phyloP scores from a whole-genome alignment of 768 basidiomycete genomes.

The Pulveroboletus sp. region DNA sequence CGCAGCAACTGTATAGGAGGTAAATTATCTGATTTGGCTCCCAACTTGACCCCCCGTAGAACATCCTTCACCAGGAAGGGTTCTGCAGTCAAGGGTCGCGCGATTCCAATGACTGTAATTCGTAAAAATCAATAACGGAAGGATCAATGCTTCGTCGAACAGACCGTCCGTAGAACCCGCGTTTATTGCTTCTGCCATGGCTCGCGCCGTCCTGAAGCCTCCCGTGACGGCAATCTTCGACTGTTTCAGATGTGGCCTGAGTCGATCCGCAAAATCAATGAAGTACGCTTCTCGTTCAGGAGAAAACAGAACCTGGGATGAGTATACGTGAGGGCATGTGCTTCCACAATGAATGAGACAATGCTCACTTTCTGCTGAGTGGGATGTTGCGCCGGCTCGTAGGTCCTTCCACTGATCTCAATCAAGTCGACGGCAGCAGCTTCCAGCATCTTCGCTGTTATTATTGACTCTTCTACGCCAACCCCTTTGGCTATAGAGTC shows the following conservation, averaged over 20 bases:
- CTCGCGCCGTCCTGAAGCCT: conserved; percentile 26
- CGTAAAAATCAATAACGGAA: neutral
- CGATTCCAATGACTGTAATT: conserved; percentile 26
- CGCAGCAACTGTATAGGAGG: conserved; percentile 37
- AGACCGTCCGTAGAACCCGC: conserved; percentile 24
- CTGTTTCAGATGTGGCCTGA: conserved; percentile 21
- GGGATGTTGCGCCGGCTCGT: conserved; percentile 21
- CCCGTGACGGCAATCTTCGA: conserved; percentile 29
- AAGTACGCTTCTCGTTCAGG: conserved; percentile 27
- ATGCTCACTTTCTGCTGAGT: conserved; percentile 10
- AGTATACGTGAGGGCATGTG: neutral
- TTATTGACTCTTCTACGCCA: conserved; percentile 28
- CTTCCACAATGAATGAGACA: neutral
- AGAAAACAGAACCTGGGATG: conserved; percentile 9
- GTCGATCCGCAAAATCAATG: conserved; percentile 26
- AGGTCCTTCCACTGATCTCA: conserved; percentile 38
- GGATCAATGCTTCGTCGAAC: neutral
- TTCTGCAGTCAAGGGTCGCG: conserved; percentile 28
- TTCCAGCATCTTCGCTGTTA: conserved; percentile 32
- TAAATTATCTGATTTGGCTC: conserved; percentile 24
- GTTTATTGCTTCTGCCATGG: conserved; percentile 27
- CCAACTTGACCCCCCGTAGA: conserved; percentile 19
- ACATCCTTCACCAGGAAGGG: conserved; percentile 28
- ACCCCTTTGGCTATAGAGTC: conserved; percentile 30
- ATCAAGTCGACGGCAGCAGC: conserved; percentile 34